These are phyloP conservation scores for Lagenaria siceraria DNA, from an alignment of 306 rosid genomes.

Conservation along the genomic window DNA sequence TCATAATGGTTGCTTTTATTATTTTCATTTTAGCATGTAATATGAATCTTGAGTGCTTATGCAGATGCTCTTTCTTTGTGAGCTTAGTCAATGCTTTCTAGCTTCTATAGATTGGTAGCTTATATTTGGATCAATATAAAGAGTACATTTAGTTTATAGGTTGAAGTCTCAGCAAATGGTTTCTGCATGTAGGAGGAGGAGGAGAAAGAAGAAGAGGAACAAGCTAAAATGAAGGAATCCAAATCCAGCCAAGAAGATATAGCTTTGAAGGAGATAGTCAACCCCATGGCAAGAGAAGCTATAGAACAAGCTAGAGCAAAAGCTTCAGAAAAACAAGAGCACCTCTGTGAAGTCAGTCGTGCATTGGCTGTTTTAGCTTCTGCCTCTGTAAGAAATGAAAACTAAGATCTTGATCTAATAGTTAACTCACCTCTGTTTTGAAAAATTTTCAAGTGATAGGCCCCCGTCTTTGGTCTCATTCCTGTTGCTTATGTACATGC, in stretches of 20 bases:
- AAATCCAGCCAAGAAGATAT: constrained; percentile 40
- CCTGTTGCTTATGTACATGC: constrained; percentile 20
- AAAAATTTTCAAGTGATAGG: not conserved
- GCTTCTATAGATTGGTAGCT: not conserved
- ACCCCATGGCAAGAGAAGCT: constrained; percentile 71
- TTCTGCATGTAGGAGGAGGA: constrained; percentile 61
- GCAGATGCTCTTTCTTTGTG: not conserved
- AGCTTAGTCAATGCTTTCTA: not conserved
- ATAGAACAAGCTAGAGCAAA: constrained; percentile 44
- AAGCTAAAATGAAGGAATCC: constrained; percentile 42
- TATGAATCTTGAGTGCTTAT: not conserved
- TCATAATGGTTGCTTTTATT: not conserved
- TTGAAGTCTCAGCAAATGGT: not conserved
- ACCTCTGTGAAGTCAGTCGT: constrained; percentile 83
- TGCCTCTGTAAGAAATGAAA: constrained; percentile 70
- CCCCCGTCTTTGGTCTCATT: not conserved
- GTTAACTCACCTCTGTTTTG: not conserved
- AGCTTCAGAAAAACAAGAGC: constrained; percentile 73
- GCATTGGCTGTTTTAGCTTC: constrained; percentile 96
- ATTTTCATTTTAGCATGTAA: not conserved
- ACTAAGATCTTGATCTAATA: not conserved
- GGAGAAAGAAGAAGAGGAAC: constrained; percentile 58
- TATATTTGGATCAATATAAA: not conserved
- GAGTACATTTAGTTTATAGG: not conserved
- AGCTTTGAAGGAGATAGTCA: constrained; percentile 62